A percentile compares a stretch with the other conserved stretches of the same genome.
phyloP scores from a whole-genome alignment of 768 basidiomycete species.

The Xerocomellus intermedius region DNA sequence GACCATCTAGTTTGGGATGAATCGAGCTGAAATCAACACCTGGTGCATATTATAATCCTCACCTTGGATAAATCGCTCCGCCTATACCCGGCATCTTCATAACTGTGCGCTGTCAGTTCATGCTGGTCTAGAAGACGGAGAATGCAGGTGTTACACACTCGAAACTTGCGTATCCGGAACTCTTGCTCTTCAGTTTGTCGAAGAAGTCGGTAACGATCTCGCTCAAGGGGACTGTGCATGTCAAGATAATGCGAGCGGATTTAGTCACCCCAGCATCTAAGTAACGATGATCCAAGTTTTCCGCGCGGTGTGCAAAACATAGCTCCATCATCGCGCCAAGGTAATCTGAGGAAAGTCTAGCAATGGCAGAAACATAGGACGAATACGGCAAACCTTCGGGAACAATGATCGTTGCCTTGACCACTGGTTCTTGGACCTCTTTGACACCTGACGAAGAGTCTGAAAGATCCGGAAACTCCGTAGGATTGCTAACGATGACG shows the following conservation, averaged over 20 bases:
- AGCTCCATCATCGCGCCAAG: slow-evolving; percentile 97
- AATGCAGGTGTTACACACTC: slow-evolving; percentile 53
- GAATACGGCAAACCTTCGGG: slow-evolving; percentile 68
- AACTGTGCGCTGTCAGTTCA: slow-evolving; percentile 48
- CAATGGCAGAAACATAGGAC: not conserved
- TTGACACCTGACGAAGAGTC: slow-evolving; percentile 60
- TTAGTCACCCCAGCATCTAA: slow-evolving; percentile 53
- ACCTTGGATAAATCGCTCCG: slow-evolving; percentile 83
- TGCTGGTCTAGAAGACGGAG: not conserved
- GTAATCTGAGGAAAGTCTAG: slow-evolving; percentile 55
- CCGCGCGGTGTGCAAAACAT: slow-evolving; percentile 81
- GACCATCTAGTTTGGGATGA: slow-evolving; percentile 58
- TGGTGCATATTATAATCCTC: slow-evolving; percentile 4
- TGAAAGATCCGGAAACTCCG: slow-evolving; percentile 85
- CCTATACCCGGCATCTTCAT: slow-evolving; percentile 91
- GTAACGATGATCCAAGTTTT: slow-evolving; percentile 80
- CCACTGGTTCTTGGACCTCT: slow-evolving; percentile 88
- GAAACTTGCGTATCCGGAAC: slow-evolving; percentile 89
- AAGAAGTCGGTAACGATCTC: slow-evolving; percentile 97
- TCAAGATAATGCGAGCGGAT: slow-evolving; percentile 70
- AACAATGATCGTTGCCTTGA: slow-evolving; percentile 90
- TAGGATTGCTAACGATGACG: slow-evolving; percentile 82
- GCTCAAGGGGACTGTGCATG: slow-evolving; percentile 81
- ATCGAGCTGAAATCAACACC: not conserved
- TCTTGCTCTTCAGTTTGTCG: slow-evolving; percentile 89